These are phyloP conservation scores for Pichia phayaonensis DNA, from an alignment of 805 yeast species.

Conservation along the genomic window DNA sequence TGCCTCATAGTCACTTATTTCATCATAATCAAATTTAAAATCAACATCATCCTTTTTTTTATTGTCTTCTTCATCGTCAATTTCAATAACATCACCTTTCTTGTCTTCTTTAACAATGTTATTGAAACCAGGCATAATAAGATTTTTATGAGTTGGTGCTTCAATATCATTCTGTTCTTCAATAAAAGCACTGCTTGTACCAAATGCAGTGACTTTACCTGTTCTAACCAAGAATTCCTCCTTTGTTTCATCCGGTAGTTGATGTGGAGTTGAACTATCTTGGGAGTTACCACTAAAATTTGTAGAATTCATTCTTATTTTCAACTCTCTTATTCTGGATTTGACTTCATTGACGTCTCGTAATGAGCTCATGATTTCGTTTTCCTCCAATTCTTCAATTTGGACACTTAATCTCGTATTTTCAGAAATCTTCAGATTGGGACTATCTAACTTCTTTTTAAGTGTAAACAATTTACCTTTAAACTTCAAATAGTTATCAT, in stretches of 20 bases:
- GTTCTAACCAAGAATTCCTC: conserved; percentile 77
- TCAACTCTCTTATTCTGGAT: conserved; percentile 29
- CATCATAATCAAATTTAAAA: conserved; percentile 5
- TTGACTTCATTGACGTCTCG: conserved; percentile 59
- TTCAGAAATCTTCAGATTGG: conserved; percentile 58
- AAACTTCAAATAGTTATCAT: conserved; percentile 37
- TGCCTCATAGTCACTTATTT: conserved; percentile 3
- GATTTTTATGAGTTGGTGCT: conserved; percentile 32
- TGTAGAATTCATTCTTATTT: conserved; percentile 9
- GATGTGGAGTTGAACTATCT: conserved; percentile 14
- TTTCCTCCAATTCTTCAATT: conserved; percentile 39
- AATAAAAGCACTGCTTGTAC: conserved; percentile 53
- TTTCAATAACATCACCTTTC: conserved; percentile 10
- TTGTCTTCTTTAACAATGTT: conserved; percentile 15
- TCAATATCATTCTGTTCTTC: conserved; percentile 27
- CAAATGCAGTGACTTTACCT: conserved; percentile 92
- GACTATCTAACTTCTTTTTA: conserved; percentile 39
- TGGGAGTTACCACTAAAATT: conserved; percentile 2
- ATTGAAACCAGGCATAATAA: conserved; percentile 44
- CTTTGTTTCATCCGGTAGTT: conserved; percentile 66
- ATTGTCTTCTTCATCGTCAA: conserved; percentile 4
- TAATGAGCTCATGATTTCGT: conserved; percentile 46
- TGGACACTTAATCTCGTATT: conserved; percentile 48
- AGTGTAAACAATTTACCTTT: conserved; percentile 39
- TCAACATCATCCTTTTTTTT: conserved; percentile 13